phyloP scores from a whole-genome alignment of 2,329 filamentous ascomycete genomes.

The Bipolaris sorokiniana region DNA sequence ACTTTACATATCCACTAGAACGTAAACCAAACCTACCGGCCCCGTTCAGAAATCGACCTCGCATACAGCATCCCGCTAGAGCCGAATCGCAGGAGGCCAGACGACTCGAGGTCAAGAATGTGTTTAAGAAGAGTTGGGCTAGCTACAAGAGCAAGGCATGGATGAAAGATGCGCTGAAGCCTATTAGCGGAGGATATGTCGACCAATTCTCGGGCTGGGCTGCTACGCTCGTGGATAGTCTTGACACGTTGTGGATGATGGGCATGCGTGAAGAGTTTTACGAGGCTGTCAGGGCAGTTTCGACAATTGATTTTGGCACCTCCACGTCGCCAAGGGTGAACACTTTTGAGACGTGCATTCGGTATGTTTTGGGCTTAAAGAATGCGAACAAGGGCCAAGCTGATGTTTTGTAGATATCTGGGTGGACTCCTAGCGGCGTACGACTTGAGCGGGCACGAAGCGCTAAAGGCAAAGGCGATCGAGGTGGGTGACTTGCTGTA shows the following conservation, averaged over 20 bases:
- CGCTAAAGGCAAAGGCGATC: constrained; percentile 45
- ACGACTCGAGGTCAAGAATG: constrained; percentile 36
- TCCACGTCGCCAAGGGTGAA: constrained; percentile 51
- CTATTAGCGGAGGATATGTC: constrained; percentile 47
- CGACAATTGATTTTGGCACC: constrained; percentile 54
- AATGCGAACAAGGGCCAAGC: neutral
- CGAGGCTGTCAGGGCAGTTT: constrained; percentile 53
- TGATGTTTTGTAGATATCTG: constrained; percentile 24
- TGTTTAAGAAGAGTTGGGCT: constrained; percentile 53
- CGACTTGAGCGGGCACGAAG: constrained; percentile 44
- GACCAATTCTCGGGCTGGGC: constrained; percentile 57
- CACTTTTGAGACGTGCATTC: constrained; percentile 59
- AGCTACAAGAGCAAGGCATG: constrained; percentile 54
- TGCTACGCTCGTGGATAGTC: constrained; percentile 54
- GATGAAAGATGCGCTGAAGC: constrained; percentile 55
- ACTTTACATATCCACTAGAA: constrained; percentile 36
- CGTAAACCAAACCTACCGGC: constrained; percentile 37
- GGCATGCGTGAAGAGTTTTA: constrained; percentile 56
- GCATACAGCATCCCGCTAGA: constrained; percentile 42
- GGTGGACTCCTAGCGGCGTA: constrained; percentile 48
- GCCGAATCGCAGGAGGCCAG: constrained; percentile 36
- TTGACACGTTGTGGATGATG: constrained; percentile 58
- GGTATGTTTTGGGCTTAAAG: constrained; percentile 18
- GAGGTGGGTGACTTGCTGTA: constrained; percentile 53
- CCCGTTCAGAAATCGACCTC: constrained; percentile 37